Evolutionary conservation across 306 rosid genomes (phyloP), one percentile per base, ranked within the genome.

Genomic region (Pterocarpus santalinus): DNA sequence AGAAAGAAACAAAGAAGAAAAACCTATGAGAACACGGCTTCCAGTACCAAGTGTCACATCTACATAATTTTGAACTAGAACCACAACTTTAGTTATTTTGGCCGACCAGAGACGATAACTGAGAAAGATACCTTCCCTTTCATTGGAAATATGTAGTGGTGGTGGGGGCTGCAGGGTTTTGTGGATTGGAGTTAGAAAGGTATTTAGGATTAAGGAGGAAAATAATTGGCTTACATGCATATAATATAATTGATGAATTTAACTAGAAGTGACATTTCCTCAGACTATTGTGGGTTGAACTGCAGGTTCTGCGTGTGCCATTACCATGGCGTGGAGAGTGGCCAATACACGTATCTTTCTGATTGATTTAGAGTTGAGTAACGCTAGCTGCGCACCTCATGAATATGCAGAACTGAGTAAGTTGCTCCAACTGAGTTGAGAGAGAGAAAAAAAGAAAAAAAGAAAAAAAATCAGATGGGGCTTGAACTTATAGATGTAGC

Each of bases 31-130:
- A 43, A 76, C 67, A 76, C 58, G 78, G 63, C 62, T 58, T 81
- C 5, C n/a, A 47, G 32, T 57, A 55, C 65, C 55, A 57, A 53
- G 70, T 61, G 84, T 79, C 77, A 47, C 58, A 57, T 68, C 81
- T 69, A 10, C 17, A 74, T 74, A 67, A 62, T 49, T 61, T 55
- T 52, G 84, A 80, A 43, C 12, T 69, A 69, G 73, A 73, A 79
- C 87, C 81, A 78, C 79, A 51, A 61, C 72, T 72, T 69, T 51
- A 75, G 56, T 63, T 13, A 43, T 55, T 65, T 43, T 84, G 75
- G 81, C 87, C 87, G 79, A 84, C 85, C 73, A 69, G 36, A 75
- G 66, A 67, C 32, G 83, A 75, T 74, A 33, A 60, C 55, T 65
- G 14, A 43, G 22, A 33, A 28, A 72, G 78, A 67, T 57, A 63